Evolutionary conservation across 2,329 filamentous ascomycete genomes (phyloP).

Genomic region (Ophiocordyceps polyrhachis-furcata): DNA sequence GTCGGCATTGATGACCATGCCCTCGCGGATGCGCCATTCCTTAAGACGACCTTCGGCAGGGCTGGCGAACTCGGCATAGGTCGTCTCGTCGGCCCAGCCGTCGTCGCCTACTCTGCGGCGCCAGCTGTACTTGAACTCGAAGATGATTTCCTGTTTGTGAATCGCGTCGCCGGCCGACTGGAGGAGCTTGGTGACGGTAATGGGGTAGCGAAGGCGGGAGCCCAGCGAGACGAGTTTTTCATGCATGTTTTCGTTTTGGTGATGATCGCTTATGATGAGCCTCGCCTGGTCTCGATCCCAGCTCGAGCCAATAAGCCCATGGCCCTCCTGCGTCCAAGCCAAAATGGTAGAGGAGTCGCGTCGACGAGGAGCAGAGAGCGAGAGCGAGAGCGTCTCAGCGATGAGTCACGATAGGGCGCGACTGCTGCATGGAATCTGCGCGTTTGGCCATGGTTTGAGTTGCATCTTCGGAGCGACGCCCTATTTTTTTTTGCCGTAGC

Average conservation of each 20-base stretch:
- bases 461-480: no score
- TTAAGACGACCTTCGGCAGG: conserved; percentile 64
- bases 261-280: conserved; percentile 8
- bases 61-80: conserved; percentile 60
- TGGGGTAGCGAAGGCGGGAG: conserved; percentile 67
- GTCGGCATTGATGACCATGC: conserved; percentile 42
- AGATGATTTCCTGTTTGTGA: conserved; percentile 55
- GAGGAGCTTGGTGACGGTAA: conserved; percentile 74
- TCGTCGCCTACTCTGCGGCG: conserved; percentile 57
- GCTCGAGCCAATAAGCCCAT: conserved; percentile 15
- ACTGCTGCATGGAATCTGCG: background rate
- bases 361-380: background rate
- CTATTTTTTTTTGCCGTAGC: no score
- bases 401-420: background rate
- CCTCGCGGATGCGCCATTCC: conserved; percentile 56
- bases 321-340: conserved; percentile 8
- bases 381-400: background rate
- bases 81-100: conserved; percentile 42
- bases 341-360: background rate
- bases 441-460: background rate
- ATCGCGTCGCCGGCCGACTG: conserved; percentile 59
- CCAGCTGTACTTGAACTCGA: conserved; percentile 77
- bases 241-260: conserved; percentile 16
- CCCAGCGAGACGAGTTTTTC: conserved; percentile 31
- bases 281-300: conserved; percentile 13